phyloP scores from a whole-genome alignment of 257 asterid species.

The Coffea canephora region DNA sequence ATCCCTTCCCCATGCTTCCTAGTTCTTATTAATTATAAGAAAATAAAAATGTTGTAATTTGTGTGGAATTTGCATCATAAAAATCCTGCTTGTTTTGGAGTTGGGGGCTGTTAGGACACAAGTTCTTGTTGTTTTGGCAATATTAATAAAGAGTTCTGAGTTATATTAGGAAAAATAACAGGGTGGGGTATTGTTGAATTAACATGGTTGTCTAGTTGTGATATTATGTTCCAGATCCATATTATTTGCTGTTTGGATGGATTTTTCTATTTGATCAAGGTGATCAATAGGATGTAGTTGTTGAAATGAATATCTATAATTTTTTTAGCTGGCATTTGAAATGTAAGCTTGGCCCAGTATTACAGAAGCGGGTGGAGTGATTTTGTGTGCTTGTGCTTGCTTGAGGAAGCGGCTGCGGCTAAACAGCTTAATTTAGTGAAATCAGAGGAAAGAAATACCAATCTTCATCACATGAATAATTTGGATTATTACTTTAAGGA shows the following conservation, averaged over 20 bases:
- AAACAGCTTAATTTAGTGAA: not conserved
- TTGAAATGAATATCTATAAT: no score
- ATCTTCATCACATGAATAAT: not conserved
- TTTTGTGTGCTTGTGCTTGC: not conserved
- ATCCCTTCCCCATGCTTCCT: not conserved
- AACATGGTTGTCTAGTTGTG: not conserved
- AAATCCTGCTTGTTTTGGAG: not conserved
- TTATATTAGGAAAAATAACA: not conserved
- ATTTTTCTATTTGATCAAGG: no score
- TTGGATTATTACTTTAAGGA: not conserved
- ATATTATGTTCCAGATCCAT: not conserved
- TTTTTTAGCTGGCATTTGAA: not conserved
- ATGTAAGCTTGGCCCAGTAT: not conserved
- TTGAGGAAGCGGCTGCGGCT: not conserved
- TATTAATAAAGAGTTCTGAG: not conserved
- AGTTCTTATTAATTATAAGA: not conserved
- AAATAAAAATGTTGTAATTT: not conserved
- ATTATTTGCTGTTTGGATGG: not conserved
- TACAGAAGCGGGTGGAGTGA: not conserved
- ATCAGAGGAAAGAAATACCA: not conserved
- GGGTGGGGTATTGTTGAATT: not conserved
- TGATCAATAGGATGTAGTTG: no score
- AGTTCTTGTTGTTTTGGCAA: not conserved
- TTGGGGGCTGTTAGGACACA: not conserved
- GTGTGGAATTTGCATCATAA: not conserved